Percentiles rank a stretch among this genome's conserved stretches.
Conservation (phyloP, 768 basidiomycete genomes). For the Austroboletus festivus region DNA sequence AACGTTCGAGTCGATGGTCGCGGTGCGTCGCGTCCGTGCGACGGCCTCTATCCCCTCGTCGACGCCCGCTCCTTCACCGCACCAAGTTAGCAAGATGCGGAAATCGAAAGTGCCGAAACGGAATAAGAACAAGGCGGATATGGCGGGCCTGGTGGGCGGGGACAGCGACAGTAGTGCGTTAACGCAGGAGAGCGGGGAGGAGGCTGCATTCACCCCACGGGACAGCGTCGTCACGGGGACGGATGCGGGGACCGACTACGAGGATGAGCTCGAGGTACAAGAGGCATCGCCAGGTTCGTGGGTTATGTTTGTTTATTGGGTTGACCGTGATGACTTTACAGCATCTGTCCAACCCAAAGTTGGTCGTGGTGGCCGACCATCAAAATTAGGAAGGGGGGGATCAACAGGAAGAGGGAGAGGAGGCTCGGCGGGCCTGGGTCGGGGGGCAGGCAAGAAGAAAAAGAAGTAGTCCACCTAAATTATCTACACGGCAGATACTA, state of each 20-base stretch:
- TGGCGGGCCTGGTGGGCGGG: slow-evolving; percentile 74
- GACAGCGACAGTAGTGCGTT: slow-evolving; percentile 84
- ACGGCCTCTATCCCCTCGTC: slow-evolving; percentile 53
- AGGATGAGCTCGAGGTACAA: slow-evolving; percentile 65
- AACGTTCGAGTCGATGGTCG: slow-evolving; percentile 55
- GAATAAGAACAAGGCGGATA: slow-evolving; percentile 43
- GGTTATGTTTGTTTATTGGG: not conserved
- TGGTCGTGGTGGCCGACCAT: slow-evolving; percentile 26
- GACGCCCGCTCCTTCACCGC: slow-evolving; percentile 57
- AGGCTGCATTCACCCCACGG: slow-evolving; percentile 56
- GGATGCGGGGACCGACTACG: slow-evolving; percentile 67
- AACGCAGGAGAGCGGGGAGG: slow-evolving; percentile 81
- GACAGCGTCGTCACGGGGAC: slow-evolving; percentile 71
- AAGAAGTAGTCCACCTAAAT: slow-evolving; percentile 25
- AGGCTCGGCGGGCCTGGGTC: slow-evolving; percentile 21
- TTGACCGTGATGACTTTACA: slow-evolving; percentile 15
- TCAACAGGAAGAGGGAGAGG: slow-evolving; percentile 24
- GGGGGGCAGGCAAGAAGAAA: slow-evolving; percentile 30
- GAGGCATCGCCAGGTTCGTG: slow-evolving; percentile 59
- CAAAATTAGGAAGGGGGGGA: slow-evolving; percentile 26
- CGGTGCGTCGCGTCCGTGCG: slow-evolving; percentile 59
- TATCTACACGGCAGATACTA: not conserved
- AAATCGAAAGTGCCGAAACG: slow-evolving; percentile 49
- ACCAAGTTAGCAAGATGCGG: slow-evolving; percentile 33
- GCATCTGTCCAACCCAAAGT: slow-evolving; percentile 20